A percentile compares a stretch with the other conserved stretches of the same genome.
Conservation (phyloP, 306 rosid genomes). For the Prunus fruticosa region DNA sequence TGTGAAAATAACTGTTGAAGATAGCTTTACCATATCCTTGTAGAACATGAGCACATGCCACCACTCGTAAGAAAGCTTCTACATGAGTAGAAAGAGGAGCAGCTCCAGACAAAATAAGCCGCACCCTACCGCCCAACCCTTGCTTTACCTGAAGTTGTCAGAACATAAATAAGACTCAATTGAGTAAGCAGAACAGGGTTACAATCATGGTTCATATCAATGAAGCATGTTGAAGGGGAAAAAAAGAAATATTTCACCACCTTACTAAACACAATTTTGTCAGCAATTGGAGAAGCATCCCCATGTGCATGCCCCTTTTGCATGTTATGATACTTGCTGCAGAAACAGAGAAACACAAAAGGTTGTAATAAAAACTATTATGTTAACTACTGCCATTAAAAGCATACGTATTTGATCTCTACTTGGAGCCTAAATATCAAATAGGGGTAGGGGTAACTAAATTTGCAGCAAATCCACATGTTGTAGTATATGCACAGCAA, state of each 20-base stretch:
- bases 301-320: slow-evolving; percentile 55
- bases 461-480: neutral
- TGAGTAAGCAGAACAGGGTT: slow-evolving; percentile 2
- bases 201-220: slow-evolving; percentile 2
- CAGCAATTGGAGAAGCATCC: slow-evolving; percentile 67
- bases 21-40: slow-evolving; percentile 89
- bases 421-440: neutral
- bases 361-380: neutral
- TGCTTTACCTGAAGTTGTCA: slow-evolving; percentile 63
- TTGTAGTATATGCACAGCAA: neutral
- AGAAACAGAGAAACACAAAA: slow-evolving; percentile 19
- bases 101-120: slow-evolving; percentile 92
- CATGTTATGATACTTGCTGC: slow-evolving; percentile 73
- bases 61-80: slow-evolving; percentile 80
- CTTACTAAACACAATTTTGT: slow-evolving; percentile 82
- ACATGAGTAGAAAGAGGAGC: slow-evolving; percentile 88
- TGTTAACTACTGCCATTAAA: neutral
- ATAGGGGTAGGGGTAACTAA: neutral
- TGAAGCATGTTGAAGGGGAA: neutral
- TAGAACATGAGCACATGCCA: slow-evolving; percentile 83
- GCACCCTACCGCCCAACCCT: slow-evolving; percentile 90
- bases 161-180: slow-evolving; percentile 33
- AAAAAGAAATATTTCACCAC: slow-evolving; percentile 33
- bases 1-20: neutral
- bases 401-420: neutral